These are phyloP conservation scores for Ceratocystis harringtonii DNA, from an alignment of 2,329 filamentous ascomycete genomes.

Conservation along the genomic window DNA sequence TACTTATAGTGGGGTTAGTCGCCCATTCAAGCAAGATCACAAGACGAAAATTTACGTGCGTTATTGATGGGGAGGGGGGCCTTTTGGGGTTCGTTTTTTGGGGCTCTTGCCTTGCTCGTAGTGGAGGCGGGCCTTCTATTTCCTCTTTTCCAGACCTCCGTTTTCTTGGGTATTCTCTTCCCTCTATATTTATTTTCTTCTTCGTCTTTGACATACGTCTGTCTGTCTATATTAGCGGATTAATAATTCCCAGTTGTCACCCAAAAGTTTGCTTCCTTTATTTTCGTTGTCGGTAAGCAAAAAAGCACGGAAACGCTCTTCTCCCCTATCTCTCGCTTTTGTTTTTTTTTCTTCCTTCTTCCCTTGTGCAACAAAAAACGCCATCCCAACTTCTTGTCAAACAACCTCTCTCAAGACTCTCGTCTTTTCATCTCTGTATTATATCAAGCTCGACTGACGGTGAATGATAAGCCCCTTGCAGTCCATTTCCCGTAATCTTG, in stretches of 20 bases:
- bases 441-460: slow-evolving; percentile 1
- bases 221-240: slow-evolving; percentile 1
- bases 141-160: neutral
- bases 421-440: neutral
- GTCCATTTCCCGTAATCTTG: neutral
- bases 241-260: slow-evolving; percentile 12
- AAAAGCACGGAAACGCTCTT: neutral
- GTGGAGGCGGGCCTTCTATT: neutral
- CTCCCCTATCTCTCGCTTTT: too few relatives aligned
- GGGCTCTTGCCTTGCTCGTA: neutral
- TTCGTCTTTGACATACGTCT: slow-evolving; percentile 4
- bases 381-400: neutral
- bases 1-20: too few relatives aligned
- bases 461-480: neutral
- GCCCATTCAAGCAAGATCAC: too few relatives aligned
- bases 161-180: slow-evolving; percentile 5
- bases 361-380: neutral
- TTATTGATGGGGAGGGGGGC: too few relatives aligned
- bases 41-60: too few relatives aligned
- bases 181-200: slow-evolving; percentile 6
- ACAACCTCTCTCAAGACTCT: neutral
- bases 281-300: neutral
- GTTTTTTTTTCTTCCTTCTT: neutral
- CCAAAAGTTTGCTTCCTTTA: slow-evolving; percentile 9
- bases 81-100: neutral